Evolutionary conservation across 1,139 yeast species (phyloP), one percentile per base, ranked within the genome.

Genomic region (Nakaseomyces nivariensis): DNA sequence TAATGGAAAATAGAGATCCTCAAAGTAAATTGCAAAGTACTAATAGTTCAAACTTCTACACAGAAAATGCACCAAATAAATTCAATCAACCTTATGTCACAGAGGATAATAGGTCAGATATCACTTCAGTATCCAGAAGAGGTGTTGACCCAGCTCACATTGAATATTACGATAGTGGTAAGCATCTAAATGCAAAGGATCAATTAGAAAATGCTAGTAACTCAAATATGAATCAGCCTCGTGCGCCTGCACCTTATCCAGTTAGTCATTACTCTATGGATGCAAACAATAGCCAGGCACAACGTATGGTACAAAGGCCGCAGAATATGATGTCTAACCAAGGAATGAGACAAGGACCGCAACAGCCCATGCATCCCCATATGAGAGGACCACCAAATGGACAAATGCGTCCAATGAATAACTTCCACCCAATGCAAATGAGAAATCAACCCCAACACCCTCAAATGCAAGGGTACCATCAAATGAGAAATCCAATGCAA

Each of bases 71-170:
- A 6, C 44, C 44, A 51, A 53, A 54, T 43, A 56, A 54, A 49
- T 42, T 47, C 44, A 49, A 49, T 10, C 49, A 41, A 45, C 33
- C 25, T 37, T 29, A 43, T 26, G 13, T 36, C 37, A 32, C 17
- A 3, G 53, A 56, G 45, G 67, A 62, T 37, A 57, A 57, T 33
- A 59, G 56, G 27, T 85, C 94, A 0, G 83, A 82, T 59, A 83
- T 84, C 62, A 86, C 95, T 0, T 81, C 89, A 48, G 86, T 85
- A 4, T 82, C 92, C 9, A 94, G 85, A 67, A 71, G 94, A 60
- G 88, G 82, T 6, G 73, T 79, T n/a, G 84, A 85, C 60, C 85
- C 87, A 13, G 70, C 70, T 43, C 82, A 80, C 57, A 68, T 65
- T 48, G 61, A 47, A 22, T 17, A 44, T 27, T 26, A 38, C 10